A percentile compares a stretch with the other conserved stretches of the same genome.
Evolutionary conservation across 352 stramenopile species (phyloP).

Genomic region (Phytophthora aleatoria): DNA sequence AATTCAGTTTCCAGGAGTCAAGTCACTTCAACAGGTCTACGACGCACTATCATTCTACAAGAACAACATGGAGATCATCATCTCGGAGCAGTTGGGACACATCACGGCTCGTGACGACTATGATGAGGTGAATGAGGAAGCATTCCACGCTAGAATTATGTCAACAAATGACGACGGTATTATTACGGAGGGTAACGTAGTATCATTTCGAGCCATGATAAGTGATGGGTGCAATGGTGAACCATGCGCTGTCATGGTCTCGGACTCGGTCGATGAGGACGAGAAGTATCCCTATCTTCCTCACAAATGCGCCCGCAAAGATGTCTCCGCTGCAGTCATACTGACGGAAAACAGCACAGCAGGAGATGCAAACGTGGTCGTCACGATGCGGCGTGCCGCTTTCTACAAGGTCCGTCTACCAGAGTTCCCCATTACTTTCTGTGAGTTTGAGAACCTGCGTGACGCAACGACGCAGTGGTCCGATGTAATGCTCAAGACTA

Average conservation of each 20-base stretch:
- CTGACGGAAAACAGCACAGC: conserved; percentile 19
- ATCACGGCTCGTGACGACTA: conserved; percentile 47
- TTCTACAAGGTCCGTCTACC: conserved; percentile 28
- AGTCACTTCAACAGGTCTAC: conserved; percentile 43
- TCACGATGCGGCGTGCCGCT: conserved; percentile 29
- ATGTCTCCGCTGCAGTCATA: conserved; percentile 32
- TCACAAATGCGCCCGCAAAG: conserved; percentile 25
- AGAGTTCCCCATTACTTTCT: conserved; percentile 21
- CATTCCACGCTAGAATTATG: conserved; percentile 33
- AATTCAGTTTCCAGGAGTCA: conserved; percentile 32
- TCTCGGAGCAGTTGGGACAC: conserved; percentile 42
- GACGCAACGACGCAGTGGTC: conserved; percentile 21
- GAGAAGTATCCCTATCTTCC: conserved; percentile 34
- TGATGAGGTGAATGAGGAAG: conserved; percentile 22
- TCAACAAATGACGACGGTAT: conserved; percentile 27
- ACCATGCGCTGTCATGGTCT: conserved; percentile 19
- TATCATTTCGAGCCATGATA: conserved; percentile 33
- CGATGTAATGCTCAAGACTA: conserved; percentile 31
- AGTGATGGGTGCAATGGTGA: conserved; percentile 19
- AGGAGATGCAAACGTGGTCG: conserved; percentile 6
- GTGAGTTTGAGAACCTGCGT: conserved; percentile 20
- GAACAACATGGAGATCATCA: conserved; percentile 49
- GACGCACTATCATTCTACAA: conserved; percentile 41
- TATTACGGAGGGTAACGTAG: conserved; percentile 35
- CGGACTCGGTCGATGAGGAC: conserved; percentile 38